A percentile compares a stretch with the other conserved stretches of the same genome.
Conservation (phyloP, 2,329 filamentous ascomycete species). For the Neofusicoccum kwambonambiense region DNA sequence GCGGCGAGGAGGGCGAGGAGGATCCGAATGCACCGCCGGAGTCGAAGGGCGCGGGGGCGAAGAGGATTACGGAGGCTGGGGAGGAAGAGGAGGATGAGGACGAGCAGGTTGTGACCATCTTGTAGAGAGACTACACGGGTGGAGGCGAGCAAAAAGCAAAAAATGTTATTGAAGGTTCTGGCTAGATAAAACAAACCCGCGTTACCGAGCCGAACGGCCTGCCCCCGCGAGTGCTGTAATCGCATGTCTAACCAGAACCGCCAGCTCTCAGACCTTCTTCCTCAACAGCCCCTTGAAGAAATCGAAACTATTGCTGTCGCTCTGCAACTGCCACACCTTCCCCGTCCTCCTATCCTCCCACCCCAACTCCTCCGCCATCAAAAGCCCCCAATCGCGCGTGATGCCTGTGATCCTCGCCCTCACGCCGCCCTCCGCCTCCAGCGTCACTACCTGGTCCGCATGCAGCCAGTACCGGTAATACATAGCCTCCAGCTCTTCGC, state of each 20-base stretch:
- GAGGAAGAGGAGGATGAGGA: constrained; percentile 32
- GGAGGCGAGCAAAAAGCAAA: neutral
- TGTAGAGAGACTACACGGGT: constrained; percentile 4
- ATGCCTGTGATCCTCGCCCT: constrained; percentile 81
- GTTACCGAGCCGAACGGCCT: too few relatives aligned
- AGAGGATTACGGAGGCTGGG: constrained; percentile 23
- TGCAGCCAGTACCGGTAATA: constrained; percentile 31
- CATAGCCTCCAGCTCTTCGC: constrained; percentile 40
- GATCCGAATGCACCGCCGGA: constrained; percentile 30
- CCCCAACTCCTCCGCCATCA: constrained; percentile 80
- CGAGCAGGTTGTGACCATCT: constrained; percentile 35
- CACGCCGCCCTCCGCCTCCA: constrained; percentile 77
- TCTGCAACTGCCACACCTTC: constrained; percentile 79
- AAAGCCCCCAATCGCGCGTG: constrained; percentile 84
- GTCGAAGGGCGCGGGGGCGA: constrained; percentile 27
- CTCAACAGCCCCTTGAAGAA: constrained; percentile 88
- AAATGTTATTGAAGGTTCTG: too few relatives aligned
- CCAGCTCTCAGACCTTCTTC: constrained; percentile 61
- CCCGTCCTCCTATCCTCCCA: constrained; percentile 72
- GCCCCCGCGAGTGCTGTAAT: too few relatives aligned
- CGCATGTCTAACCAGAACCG: too few relatives aligned
- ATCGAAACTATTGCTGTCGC: constrained; percentile 97
- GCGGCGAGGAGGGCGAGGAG: constrained; percentile 67
- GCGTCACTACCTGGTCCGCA: constrained; percentile 64
- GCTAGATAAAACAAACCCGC: neutral